Evolutionary conservation across 73 alveolate species (phyloP).

Genomic region (Paramecium caudatum): DNA sequence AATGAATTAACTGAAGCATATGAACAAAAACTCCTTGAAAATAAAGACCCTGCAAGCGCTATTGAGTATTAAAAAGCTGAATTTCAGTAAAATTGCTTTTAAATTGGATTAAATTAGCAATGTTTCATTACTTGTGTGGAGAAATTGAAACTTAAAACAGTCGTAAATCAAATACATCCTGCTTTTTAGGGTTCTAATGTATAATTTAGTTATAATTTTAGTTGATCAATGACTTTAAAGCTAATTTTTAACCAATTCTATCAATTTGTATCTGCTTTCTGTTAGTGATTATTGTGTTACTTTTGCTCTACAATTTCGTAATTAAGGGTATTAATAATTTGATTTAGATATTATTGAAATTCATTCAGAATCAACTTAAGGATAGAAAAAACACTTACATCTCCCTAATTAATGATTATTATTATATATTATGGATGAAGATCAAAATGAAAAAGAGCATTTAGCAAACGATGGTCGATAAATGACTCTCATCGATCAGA

Average conservation of each 20-base stretch:
- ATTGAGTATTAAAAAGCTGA: conserved; percentile 2
- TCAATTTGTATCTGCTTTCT: conserved; percentile 46
- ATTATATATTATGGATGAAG: conserved; percentile 48
- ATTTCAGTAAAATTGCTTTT: neutral
- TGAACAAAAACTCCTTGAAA: neutral
- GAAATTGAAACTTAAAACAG: neutral
- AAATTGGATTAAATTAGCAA: neutral
- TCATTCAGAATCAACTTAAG: no score
- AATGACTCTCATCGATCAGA: conserved; percentile 84
- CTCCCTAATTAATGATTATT: no score
- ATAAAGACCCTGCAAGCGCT: neutral
- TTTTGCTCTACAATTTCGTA: conserved; percentile 18
- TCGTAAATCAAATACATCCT: conserved; percentile 32
- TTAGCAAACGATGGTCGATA: conserved; percentile 57
- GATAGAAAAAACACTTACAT: no score
- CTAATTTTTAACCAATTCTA: neutral
- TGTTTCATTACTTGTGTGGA: neutral
- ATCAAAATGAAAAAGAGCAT: neutral
- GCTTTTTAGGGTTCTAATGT: conserved; percentile 56
- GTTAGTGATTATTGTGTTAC: neutral
- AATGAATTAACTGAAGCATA: neutral
- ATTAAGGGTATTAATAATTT: neutral
- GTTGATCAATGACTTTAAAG: conserved; percentile 35
- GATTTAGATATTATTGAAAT: no score
- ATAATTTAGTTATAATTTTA: neutral